Evolutionary conservation across 768 basidiomycete species (phyloP).

Genomic region (Clitopilus hobsonii): DNA sequence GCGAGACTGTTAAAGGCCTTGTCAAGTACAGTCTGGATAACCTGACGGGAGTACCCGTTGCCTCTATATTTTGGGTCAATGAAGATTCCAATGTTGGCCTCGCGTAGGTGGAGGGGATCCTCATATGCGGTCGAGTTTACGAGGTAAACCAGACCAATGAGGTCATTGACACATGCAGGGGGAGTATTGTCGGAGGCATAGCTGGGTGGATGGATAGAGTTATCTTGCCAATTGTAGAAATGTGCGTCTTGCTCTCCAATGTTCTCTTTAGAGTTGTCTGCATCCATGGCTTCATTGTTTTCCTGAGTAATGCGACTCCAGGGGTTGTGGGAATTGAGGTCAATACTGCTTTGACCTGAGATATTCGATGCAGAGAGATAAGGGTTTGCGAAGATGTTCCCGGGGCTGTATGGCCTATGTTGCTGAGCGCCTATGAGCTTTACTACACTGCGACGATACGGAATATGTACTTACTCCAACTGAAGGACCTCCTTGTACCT

Average conservation of each 20-base stretch:
- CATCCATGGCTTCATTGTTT: too few relatives aligned
- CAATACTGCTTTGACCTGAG: too few relatives aligned
- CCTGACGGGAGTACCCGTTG: conserved; percentile 41
- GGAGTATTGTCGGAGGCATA: not conserved
- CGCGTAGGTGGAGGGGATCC: conserved; percentile 29
- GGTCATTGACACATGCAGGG: not conserved
- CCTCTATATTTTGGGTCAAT: conserved; percentile 30
- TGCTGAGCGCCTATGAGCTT: too few relatives aligned
- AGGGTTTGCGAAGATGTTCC: too few relatives aligned
- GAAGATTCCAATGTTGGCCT: conserved; percentile 55
- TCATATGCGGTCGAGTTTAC: conserved; percentile 20
- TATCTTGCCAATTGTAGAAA: not conserved
- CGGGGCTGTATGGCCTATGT: too few relatives aligned
- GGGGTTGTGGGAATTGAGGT: too few relatives aligned
- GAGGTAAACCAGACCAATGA: conserved; percentile 42
- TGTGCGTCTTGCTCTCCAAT: too few relatives aligned
- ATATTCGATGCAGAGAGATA: too few relatives aligned
- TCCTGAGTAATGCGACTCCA: too few relatives aligned
- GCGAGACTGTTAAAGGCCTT: conserved; percentile 40
- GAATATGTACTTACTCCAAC: too few relatives aligned
- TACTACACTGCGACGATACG: too few relatives aligned
- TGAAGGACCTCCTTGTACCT: not conserved
- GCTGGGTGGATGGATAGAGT: not conserved
- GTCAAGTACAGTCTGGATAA: conserved; percentile 37
- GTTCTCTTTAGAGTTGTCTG: not conserved